Conservation (phyloP, 371 early-diverging fungal genomes). For the Mortierella sp. region DNA sequence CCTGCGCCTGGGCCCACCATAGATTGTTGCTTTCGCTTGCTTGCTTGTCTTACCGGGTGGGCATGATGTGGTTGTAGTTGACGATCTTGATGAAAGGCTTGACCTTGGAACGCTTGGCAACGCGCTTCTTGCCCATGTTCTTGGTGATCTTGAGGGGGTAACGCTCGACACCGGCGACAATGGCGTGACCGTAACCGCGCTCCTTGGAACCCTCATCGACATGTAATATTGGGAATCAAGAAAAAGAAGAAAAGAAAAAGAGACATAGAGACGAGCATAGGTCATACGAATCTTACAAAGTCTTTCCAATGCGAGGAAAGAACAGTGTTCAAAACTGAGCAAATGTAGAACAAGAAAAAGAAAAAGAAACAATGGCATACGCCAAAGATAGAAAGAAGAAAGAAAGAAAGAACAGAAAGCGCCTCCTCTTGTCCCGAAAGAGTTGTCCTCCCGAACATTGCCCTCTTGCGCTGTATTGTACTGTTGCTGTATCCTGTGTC, state of each 20-base stretch:
- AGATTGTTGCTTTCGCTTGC: too few species aligned
- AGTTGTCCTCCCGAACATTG: neutral
- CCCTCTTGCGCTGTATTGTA: neutral
- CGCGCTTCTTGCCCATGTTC: constrained; percentile 94
- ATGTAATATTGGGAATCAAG: constrained; percentile 61
- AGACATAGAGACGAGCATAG: constrained; percentile 45
- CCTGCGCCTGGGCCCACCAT: too few species aligned
- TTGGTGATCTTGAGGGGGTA: constrained; percentile 97
- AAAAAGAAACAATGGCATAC: neutral
- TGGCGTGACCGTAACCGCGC: constrained; percentile 96
- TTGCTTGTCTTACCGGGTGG: constrained; percentile 92
- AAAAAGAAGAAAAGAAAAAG: constrained; percentile 19
- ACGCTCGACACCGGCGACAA: constrained; percentile 97
- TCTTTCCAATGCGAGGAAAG: constrained; percentile 57
- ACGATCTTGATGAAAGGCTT: constrained; percentile 98
- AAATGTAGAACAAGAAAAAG: neutral
- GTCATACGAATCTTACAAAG: constrained; percentile 58
- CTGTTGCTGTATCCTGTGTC: neutral
- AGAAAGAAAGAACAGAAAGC: constrained; percentile 7
- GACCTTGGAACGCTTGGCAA: constrained; percentile 95
- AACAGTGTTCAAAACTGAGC: constrained; percentile 32
- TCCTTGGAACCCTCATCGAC: constrained; percentile 92
- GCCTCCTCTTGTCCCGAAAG: neutral
- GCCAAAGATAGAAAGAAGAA: constrained; percentile 8
- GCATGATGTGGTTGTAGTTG: constrained; percentile 99